These are phyloP conservation scores for Liquidambar formosana DNA, from an alignment of 164 flowering plant species.

Conservation along the genomic window DNA sequence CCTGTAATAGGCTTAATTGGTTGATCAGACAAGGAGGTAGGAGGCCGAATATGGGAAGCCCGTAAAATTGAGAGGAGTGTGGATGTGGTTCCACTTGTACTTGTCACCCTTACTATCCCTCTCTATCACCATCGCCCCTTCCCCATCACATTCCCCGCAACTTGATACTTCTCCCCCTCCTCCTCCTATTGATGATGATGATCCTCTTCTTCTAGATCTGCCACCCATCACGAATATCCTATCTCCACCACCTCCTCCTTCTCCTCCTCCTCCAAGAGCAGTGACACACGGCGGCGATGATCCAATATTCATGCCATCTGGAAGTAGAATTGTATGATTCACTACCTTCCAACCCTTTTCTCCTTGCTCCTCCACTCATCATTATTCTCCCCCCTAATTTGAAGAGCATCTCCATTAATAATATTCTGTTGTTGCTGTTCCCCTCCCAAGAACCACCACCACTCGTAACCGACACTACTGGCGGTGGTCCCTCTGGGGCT, in stretches of 20 bases:
- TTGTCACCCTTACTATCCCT: neutral
- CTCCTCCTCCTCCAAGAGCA: neutral
- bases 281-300: neutral
- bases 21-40: neutral
- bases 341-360: neutral
- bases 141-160: conserved; percentile 6
- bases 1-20: too few relatives aligned
- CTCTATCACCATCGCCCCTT: conserved; percentile 7
- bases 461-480: neutral
- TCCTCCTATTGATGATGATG: neutral
- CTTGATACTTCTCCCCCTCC: too few relatives aligned
- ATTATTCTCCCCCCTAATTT: too few relatives aligned
- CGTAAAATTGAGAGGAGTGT: neutral
- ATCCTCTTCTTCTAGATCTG: neutral
- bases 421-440: neutral
- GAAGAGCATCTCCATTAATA: too few relatives aligned
- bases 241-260: too few relatives aligned
- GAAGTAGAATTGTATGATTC: conserved; percentile 7
- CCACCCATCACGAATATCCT: neutral
- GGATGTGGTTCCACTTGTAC: conserved; percentile 6
- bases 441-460: conserved; percentile 6
- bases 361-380: neutral
- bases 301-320: neutral
- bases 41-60: conserved; percentile 18
- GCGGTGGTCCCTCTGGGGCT: conserved; percentile 4